Conservation (phyloP, 2,329 filamentous ascomycete genomes). For the Drechslerella dactyloides region DNA sequence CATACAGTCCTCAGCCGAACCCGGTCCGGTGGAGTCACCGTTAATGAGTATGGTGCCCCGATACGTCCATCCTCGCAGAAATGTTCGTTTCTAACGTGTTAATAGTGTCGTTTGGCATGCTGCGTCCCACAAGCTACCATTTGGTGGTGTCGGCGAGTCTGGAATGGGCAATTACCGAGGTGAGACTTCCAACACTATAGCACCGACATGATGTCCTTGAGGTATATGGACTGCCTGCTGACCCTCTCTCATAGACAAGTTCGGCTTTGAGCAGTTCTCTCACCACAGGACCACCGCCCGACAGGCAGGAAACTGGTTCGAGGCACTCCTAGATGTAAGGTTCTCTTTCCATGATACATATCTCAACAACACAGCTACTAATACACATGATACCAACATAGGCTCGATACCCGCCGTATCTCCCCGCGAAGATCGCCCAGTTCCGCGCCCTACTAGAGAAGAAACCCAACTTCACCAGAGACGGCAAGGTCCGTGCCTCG, state of each 20-base stretch:
- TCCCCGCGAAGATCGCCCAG: constrained; percentile 57
- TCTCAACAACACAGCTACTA: neutral
- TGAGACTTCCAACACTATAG: constrained; percentile 58
- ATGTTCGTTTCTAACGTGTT: constrained; percentile 13
- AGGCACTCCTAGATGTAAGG: constrained; percentile 29
- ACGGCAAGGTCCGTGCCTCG: constrained; percentile 60
- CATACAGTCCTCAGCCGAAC: constrained; percentile 66
- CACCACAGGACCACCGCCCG: constrained; percentile 42
- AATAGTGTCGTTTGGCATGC: constrained; percentile 46
- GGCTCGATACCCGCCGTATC: constrained; percentile 72
- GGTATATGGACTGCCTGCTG: neutral
- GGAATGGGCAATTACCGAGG: constrained; percentile 80
- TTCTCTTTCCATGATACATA: neutral
- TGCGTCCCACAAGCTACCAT: constrained; percentile 73
- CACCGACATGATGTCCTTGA: neutral
- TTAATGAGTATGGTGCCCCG: constrained; percentile 71
- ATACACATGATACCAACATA: constrained; percentile 55
- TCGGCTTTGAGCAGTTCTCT: constrained; percentile 47
- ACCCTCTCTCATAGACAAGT: constrained; percentile 24
- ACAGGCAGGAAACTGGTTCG: constrained; percentile 45
- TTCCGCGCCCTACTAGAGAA: constrained; percentile 60
- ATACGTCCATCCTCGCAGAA: too few species aligned
- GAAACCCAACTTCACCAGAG: constrained; percentile 69
- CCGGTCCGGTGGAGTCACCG: constrained; percentile 72
- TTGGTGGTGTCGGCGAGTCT: constrained; percentile 82